Base-by-base conservation (phyloP, 2,329 filamentous ascomycete genomes). In the Whalleya microplaca region DNA sequence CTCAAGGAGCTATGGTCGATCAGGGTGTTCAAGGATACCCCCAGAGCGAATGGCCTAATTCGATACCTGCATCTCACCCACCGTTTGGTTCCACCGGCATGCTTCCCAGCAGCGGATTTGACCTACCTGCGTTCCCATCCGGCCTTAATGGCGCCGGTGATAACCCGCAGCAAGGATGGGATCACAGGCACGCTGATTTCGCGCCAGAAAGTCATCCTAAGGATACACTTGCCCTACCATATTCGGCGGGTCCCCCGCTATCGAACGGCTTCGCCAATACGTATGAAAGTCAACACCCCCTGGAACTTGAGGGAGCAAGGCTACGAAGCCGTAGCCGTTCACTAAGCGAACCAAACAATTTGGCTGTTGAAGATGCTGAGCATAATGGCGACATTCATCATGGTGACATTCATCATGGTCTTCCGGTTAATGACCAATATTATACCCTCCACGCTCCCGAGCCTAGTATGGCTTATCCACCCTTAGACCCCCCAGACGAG, bases 391-490 rank as follows among this genome's bases (percentile, higher is more conserved):
- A 45, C 19, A 19, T 51, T 19, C 14, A 45, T 21, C 21, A 50
- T 42, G 41, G 47, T 19, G 12, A 45, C 19, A 19, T 51, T 19
- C 14, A 45, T 21, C 21, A 50, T 42, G 41, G 27, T 20, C 19
- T 50, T 9, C 44, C 42, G 40, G 42, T 44, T 7, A 48, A 57
- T 19, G 57, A 58, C 14, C 44, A 53, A 2, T 41, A n/a, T 19
- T 57, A 63, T 42, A 20, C 47, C 7, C 32, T 50, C 19, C 44
- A 42, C 29, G 2, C 21, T 50, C 23, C 41, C n/a, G 41, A 45
- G 2, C 56, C 51, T 12, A 47, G 10, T 21, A 60, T 56, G 20
- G 46, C 40, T 21, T 68, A 69, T 46, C 65, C 64, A n/a, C 51
- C 66, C 21, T 44, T 65, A 41, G 65, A 64, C 5, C 27, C 55